Base-by-base conservation (phyloP, 108 stramenopile species). In the Cyclotella cryptica region DNA sequence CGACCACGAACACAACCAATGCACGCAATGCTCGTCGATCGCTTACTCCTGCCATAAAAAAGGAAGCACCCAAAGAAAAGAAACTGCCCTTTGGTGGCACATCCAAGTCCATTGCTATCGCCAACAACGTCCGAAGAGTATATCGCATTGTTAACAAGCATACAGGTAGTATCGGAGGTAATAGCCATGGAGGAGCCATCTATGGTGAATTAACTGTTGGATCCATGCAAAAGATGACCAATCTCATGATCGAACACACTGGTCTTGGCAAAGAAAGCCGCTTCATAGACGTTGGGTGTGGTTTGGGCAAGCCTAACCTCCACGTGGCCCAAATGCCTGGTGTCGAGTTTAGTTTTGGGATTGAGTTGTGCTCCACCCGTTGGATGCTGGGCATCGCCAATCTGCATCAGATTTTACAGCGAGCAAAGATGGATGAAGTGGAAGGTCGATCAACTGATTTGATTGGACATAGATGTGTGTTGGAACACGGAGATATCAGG, bases 271-370 rank as follows among this genome's bases (percentile, higher is more conserved):
- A 69, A 35, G 70, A 81, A 13, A 95, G 93, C 69, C 87, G 91
- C 19, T 99, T 99, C 81, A 94, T 99, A 51, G 99, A 99, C 77
- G 96, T 99, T 1, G 99, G 99, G 13, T 87, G 93, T 28, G 99
- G 99, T 40, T 89, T 99, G 26, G 98, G 98, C 17, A 99, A 99
- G 81, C 99, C 99, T 10, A 98, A 96, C 85, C 60, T 99, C 11
- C 98, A 99, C 75, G 99, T 98, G 7, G 87, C 96, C 3, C 89
- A 93, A 68, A 84, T 93, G 81, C 93, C 96, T 10, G 92, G 89
- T 18, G 96, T 97, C 43, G 83, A 89, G 39, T 92, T 96, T 44
- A 92, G 90, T 49, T 89, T 91, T 79, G 99, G 99, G 5, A 86
- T 99, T 53, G 98, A 99, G 79, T 78, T 96, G 71, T 93, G 98